Base-by-base conservation (phyloP, 176 grass and related monocot genomes). In the Phragmites australis region DNA sequence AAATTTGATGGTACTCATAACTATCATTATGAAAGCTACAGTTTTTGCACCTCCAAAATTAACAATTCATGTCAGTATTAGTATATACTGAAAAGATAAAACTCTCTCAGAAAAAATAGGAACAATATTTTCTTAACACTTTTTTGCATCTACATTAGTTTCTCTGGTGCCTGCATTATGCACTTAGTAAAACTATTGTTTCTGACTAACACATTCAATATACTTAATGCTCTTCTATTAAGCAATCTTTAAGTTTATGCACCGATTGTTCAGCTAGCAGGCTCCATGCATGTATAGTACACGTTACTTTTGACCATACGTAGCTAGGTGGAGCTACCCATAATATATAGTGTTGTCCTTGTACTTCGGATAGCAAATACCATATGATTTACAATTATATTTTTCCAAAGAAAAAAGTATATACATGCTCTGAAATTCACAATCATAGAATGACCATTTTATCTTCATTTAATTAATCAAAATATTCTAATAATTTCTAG, bases 271-370 rank as follows among this genome's bases (percentile, higher is more conserved):
- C 44, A 50, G 75, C 43, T 49, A 19, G 19, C 50, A 78, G 75
- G 75, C 44, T 78, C 75, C 75, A 78, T 65, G 58, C 75, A 61
- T n/a, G 56, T 15, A 46, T 48, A 48, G 56, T 34, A 45, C 59
- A 45, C 59, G 60, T 65, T 65, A 23, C 55, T 78, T 78, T 78
- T 78, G 76, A 78, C 59, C 76, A 65, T 16, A 17, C 75, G 57
- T 78, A 62, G 18, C 26, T 47, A 78, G 34, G 29, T 39, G 29
- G 59, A 65, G 60, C 19, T 50, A 9, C 18, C 75, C 50, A 49
- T 14, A 51, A 6, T 11, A 71, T 32, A 21, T 72, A 72, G 57
- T 15, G 4, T 21, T 78, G 60, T 65, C 19, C 26, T 34, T 49
- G 58, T 49, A 39, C 44, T 78, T 78, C 11, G 27, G 29, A 18